Base-by-base conservation (phyloP, 1,284 basidiomycete genomes). In the Xerocomus nothofagi region DNA sequence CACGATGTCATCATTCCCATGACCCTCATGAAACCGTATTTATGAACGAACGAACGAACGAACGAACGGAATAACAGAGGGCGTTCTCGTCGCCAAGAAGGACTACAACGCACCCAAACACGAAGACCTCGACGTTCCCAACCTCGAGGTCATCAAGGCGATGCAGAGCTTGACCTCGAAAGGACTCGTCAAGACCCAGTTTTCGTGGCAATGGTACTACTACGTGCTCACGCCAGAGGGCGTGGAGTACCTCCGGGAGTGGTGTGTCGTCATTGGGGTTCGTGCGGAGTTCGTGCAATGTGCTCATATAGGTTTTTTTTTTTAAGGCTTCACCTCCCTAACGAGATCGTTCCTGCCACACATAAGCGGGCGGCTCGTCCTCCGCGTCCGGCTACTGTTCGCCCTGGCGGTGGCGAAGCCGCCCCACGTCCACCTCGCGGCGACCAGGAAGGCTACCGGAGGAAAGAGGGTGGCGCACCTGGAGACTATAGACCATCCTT, bases 71-170 rank as follows among this genome's bases (percentile, higher is more conserved):
- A 27, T 38, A 26, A 44, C 60, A 93, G 91, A 98, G 88, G 96
- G 97, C 68, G 97, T 98, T 59, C 80, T 98, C 70, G 96, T 99
- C 71, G 96, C 96, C 68, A 95, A 97, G 81, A 99, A 99, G 81
- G 94, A 99, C 77, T 98, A 82, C 81, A 96, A 98, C 72, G 90
- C 92, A 54, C 90, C 93, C 50, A 93, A 96, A 76, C 97, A 99
- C 73, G 93, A 97, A 68, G 95, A 98, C 69, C 85, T 99, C 61
- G 91, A 95, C 59, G 88, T 98, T 67, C 91, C 91, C 62, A 99
- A 99, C 79, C 88, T 99, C 60, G 81, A 98, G 73, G 97, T 99
- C 66, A 97, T 99, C 84, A 99, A 99, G 85, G 93, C 93, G 56
- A 88, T 96, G 79, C 96, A 99, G 76, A 95, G 91, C 74, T 81